Evolutionary conservation across 1,284 basidiomycete genomes (phyloP), one percentile per base, ranked within the genome.

Genomic region (Gymnopus androsaceus): DNA sequence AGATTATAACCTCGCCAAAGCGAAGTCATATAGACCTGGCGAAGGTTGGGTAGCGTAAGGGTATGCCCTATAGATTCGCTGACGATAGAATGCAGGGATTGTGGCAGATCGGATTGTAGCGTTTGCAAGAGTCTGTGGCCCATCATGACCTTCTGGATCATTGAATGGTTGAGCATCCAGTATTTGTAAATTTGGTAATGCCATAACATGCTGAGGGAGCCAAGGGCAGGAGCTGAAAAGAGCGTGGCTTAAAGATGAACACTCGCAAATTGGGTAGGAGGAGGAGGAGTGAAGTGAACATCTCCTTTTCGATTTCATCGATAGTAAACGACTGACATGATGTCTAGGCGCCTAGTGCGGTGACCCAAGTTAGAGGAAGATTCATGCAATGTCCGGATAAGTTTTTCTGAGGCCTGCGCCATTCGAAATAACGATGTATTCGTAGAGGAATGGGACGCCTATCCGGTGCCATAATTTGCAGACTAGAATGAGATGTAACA

Each of bases 391-490:
- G n/a, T n/a, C 34, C 31, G 0, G 1, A 31, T 11, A 47, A n/a
- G n/a, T 19, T 23, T 17, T 14, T 9, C 14, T n/a, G 3, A 31
- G n/a, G 8, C 30, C 9, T 17, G 15, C 19, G 5, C 12, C n/a
- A 31, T 33, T 7, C 8, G 34, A 33, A 17, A 47, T 31, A 25
- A 17, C 30, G 9, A 47, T 34, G 12, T 31, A 7, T 15, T 47
- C 45, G 15, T 19, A 47, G 28, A 47, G 31, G 34, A 15, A 47
- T 4, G 45, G 45, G 19, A 31, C 17, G 19, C 17, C 45, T 15
- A 47, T 47, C 27, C 45, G 33, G 30, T 47, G 23, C 45, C 45
- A 47, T 3, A 17, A 7, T 33, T 47, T 47, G 45, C 45, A 47
- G 12, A 47, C 45, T 21, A 34, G 12, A 4, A 47, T 34, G 14